Percentiles rank a stretch among this genome's conserved stretches.
phyloP scores from a whole-genome alignment of 1,284 basidiomycete species.

The Rhodotorula sp. region DNA sequence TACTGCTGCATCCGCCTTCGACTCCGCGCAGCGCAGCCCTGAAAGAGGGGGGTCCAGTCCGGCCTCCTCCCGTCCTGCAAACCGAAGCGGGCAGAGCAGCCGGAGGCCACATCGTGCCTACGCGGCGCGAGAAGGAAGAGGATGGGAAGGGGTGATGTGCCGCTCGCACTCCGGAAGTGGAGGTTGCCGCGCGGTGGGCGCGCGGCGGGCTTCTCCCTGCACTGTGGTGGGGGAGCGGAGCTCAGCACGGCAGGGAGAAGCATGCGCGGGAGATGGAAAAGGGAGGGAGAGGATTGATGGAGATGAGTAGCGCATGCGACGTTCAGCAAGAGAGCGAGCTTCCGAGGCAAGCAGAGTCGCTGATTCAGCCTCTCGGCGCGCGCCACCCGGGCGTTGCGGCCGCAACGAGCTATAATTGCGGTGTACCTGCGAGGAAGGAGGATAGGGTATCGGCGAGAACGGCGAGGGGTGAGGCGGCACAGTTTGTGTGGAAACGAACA shows the following conservation, averaged over 20 bases:
- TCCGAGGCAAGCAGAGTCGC: background rate
- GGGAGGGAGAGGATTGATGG: background rate
- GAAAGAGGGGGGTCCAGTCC: conserved; percentile 14
- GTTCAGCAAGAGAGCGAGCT: too few relatives aligned
- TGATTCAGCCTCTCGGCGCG: background rate
- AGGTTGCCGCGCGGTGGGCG: too few relatives aligned
- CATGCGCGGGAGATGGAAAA: background rate
- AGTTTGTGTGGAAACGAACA: too few relatives aligned
- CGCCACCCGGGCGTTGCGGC: too few relatives aligned
- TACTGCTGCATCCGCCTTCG: conserved; percentile 30
- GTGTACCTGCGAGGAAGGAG: background rate
- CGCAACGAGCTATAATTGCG: background rate
- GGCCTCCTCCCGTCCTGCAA: background rate
- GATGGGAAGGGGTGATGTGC: background rate
- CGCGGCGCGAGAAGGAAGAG: background rate
- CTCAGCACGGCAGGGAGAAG: conserved; percentile 6
- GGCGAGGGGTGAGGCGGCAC: background rate
- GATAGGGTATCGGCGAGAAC: background rate
- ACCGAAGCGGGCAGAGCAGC: background rate
- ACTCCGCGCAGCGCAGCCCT: conserved; percentile 21
- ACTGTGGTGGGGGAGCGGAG: too few relatives aligned
- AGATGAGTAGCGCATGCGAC: too few relatives aligned
- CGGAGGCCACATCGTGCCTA: conserved; percentile 1
- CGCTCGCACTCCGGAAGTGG: background rate
- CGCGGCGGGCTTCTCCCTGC: background rate